Conservation (phyloP, 2,329 filamentous ascomycete species). For the Aspergillus persii region DNA sequence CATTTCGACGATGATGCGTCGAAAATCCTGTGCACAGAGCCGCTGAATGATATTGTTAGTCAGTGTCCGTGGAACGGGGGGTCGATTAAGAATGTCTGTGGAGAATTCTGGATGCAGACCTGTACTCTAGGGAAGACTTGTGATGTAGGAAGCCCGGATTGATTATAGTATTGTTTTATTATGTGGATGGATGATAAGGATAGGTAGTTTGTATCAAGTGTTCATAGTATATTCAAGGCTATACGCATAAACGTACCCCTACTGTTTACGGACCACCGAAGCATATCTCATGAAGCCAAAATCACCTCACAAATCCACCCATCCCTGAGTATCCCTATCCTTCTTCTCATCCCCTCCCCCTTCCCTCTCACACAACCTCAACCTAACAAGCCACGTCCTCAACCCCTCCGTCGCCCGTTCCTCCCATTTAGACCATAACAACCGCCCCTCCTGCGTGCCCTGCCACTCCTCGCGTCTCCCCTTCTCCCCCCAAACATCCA, state of each 20-base stretch:
- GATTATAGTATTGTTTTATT: not conserved
- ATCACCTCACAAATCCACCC: no score
- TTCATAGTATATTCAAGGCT: no score
- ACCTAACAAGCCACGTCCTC: not conserved
- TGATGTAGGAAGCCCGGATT: not conserved
- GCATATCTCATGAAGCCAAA: no score
- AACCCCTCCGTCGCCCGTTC: not conserved
- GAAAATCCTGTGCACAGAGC: not conserved
- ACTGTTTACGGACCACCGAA: no score
- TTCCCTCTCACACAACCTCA: not conserved
- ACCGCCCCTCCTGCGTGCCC: not conserved
- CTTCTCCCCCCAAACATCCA: not conserved
- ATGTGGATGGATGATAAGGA: not conserved
- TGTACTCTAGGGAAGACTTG: not conserved
- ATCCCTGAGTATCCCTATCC: no score
- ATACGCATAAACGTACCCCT: no score
- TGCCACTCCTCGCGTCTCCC: not conserved
- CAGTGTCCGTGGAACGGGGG: not conserved
- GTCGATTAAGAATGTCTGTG: not conserved
- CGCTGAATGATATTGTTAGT: not conserved
- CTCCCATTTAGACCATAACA: not conserved
- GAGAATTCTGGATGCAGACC: not conserved
- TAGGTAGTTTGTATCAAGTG: not conserved
- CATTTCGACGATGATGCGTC: not conserved
- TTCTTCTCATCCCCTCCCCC: not conserved